These are phyloP conservation scores for Ambrosia artemisiifolia DNA, from an alignment of 129 eudicot genomes.

Conservation along the genomic window DNA sequence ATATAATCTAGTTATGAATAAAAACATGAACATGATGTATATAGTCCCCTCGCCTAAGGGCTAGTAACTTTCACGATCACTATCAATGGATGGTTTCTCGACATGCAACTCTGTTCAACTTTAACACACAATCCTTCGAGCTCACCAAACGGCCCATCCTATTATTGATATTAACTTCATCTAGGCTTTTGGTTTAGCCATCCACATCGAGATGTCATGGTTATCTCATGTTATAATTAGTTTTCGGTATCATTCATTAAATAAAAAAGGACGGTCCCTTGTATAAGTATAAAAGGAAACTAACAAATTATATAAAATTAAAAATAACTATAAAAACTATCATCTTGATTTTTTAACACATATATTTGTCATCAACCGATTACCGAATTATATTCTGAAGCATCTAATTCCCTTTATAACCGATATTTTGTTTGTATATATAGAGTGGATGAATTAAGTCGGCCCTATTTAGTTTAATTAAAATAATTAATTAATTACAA, in stretches of 20 bases:
- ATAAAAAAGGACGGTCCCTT: neutral
- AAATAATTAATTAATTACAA: neutral
- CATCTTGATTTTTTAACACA: neutral
- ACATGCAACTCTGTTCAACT: no score
- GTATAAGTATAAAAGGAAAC: neutral
- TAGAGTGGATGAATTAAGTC: slow-evolving; percentile 20
- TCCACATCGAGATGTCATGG: neutral
- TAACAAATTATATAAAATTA: neutral
- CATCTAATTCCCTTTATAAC: slow-evolving; percentile 15
- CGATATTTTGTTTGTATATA: slow-evolving; percentile 23
- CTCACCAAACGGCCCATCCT: no score
- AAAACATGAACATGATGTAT: no score
- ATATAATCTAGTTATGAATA: no score
- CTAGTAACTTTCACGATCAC: no score
- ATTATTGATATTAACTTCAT: neutral
- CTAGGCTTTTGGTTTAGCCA: neutral
- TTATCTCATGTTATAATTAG: neutral
- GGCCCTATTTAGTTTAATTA: neutral
- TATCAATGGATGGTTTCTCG: no score
- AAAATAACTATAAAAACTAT: neutral
- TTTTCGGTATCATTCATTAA: neutral
- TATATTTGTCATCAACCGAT: neutral
- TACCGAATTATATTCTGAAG: neutral
- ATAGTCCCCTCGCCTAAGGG: no score
- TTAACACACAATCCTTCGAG: no score